Base-by-base conservation (phyloP, 768 basidiomycete genomes). In the Leucosporidium creatinivorum region DNA sequence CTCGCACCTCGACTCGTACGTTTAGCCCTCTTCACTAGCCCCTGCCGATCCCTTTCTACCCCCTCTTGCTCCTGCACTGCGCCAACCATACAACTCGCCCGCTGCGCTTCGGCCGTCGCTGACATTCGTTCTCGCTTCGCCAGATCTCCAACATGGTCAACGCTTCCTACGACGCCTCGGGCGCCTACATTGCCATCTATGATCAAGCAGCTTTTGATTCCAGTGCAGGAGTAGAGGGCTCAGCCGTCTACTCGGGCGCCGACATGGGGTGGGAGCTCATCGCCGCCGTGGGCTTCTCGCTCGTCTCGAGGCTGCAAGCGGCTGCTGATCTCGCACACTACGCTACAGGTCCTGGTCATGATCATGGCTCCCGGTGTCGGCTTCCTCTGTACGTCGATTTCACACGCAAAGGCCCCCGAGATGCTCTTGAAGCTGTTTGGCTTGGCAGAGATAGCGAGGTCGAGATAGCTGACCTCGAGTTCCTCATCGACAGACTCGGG, bases 351-450 rank as follows among this genome's bases (percentile, higher is more conserved):
- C 1, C 63, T 80, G n/a, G 79, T 80, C 50, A 78, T 78, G 77
- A 67, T 80, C 67, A 80, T 80, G 79, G 71, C 78, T 21, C 79
- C 79, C 47, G 78, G 77, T 62, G 75, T 78, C 33, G 75, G 76
- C 4, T 68, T 77, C 44, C 63, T 71, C 25, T 71, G 52, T 67
- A 21, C 28, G 44, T 52, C 18, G 10, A 18, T 64, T 57, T 78
- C 79, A 73, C 79, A 44, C 15, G 39, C 8, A 44, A n/a, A 44
- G 39, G 13, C 39, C 8, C 39, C 39, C 39, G 13, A 44, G 39
- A 44, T 9, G 39, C 39, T 44, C 39, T 44, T 17, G 39, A 44
- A 44, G 6, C 39, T 44, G 39, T 44, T 44, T 44, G 39, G 39
- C 39, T 44, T 44, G 39, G 39, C 39, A 12, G 39, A 44, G 39